Evolutionary conservation across 2,329 filamentous ascomycete genomes (phyloP), one percentile per base, ranked within the genome.

Genomic region (Davidsoniella neocaledoniae): DNA sequence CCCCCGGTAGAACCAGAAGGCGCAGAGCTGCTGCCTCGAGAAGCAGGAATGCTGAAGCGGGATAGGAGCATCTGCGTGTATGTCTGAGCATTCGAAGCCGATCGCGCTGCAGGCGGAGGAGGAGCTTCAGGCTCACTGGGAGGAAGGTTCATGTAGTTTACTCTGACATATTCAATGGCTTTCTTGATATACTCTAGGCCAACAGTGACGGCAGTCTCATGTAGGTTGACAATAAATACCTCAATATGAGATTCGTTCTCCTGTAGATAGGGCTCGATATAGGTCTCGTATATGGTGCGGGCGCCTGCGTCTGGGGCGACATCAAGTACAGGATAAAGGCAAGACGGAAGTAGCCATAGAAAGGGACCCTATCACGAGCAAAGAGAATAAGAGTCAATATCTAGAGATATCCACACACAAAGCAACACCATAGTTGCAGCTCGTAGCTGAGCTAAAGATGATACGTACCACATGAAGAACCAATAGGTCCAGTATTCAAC

Each of bases 231-330:
- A 63, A 96, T 95, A 61, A 94, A 81, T 54, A 86, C 78, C 61
- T 98, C 91, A 64, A 98, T 96, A 56, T 85, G 78, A 41, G 72
- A 65, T 66, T 96, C 91, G 64, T 98, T 90, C 54, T 87, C 75
- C 59, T 79, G 72, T 46, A 98, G 79, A 68, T 90, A 94, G 0
- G 90, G 90, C 64, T 94, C 82, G 54, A 96, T 72, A 63, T 91
- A 79, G 54, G 79, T 74, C 60, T 87, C 78, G 70, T 96, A 98
- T 55, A 96, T 71, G 58, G 83, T 68, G 54, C 83, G 83, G 51
- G 88, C 87, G 63, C 91, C 63, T 95, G 90, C n/a, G 86, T 91
- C 64, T 94, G 90, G 0, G 90, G 91, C n/a, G 94, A 78, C 60
- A 96, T 87, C 54, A 98, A 84, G 69, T 95, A 98, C 56, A 91